Evolutionary conservation across 2,329 filamentous ascomycete genomes (phyloP).

Genomic region (Colletotrichum sp.): DNA sequence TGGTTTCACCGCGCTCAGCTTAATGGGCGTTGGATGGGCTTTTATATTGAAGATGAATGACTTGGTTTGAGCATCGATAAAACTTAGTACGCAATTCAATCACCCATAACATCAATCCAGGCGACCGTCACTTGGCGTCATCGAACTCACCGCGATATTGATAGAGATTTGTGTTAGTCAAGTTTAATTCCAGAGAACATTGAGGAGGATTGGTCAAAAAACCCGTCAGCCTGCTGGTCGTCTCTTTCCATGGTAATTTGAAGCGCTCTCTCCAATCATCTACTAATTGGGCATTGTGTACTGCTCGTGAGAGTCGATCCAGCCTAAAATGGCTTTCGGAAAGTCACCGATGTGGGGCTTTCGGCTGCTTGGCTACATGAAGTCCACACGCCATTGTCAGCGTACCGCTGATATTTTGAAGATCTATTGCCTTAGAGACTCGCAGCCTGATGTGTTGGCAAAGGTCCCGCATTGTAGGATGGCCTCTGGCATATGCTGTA

Average conservation of each 20-base stretch:
- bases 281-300: not conserved
- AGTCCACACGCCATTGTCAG: not conserved
- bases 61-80: not conserved
- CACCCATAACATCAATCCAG: rapidly evolving
- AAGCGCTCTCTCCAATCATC: not conserved
- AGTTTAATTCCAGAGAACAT: not conserved
- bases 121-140: not conserved
- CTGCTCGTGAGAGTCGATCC: not conserved
- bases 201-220: not conserved
- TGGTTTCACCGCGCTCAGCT: not conserved
- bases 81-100: not conserved
- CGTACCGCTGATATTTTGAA: not conserved
- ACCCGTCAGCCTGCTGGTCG: not conserved
- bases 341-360: not conserved
- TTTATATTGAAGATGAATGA: not conserved
- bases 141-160: not conserved
- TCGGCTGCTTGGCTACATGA: not conserved
- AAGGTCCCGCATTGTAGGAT: not conserved
- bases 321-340: not conserved
- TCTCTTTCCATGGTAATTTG: not conserved
- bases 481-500: not conserved
- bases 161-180: not conserved
- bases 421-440: not conserved
- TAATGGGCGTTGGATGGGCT: rapidly evolving
- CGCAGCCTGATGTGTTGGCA: not conserved